These are phyloP conservation scores for Xylaria curta DNA, from an alignment of 495 filamentous ascomycete species.

Conservation along the genomic window DNA sequence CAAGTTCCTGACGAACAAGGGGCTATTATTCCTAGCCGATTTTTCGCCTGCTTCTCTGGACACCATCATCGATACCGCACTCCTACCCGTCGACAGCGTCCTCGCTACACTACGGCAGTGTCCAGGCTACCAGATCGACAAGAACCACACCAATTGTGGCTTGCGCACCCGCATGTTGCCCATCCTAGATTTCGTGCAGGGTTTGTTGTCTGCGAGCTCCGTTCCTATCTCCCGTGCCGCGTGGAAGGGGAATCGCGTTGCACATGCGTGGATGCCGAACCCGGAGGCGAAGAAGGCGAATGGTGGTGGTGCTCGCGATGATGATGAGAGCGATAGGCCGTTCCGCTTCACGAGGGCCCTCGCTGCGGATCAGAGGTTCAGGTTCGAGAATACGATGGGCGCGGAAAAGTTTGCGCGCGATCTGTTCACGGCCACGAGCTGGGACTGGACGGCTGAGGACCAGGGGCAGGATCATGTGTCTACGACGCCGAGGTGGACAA, in stretches of 20 bases:
- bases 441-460: constrained; percentile 64
- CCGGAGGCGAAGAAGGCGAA: constrained; percentile 8
- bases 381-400: constrained; percentile 48
- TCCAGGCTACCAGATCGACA: constrained; percentile 81
- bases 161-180: constrained; percentile 70
- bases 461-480: constrained; percentile 32
- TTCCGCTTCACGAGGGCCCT: constrained; percentile 50
- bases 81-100: constrained; percentile 44
- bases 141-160: constrained; percentile 78
- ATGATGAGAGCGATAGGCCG: constrained; percentile 30
- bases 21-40: constrained; percentile 56
- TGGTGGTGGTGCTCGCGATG: background rate
- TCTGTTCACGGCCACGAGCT: constrained; percentile 63
- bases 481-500: constrained; percentile 37
- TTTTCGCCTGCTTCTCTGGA: constrained; percentile 45
- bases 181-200: constrained; percentile 69
- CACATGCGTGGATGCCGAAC: constrained; percentile 40
- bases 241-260: constrained; percentile 51
- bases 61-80: constrained; percentile 38
- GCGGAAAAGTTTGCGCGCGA: constrained; percentile 51
- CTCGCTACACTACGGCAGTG: constrained; percentile 52
- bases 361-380: constrained; percentile 47
- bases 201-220: constrained; percentile 49
- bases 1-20: constrained; percentile 72
- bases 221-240: constrained; percentile 53